Base-by-base conservation (phyloP, 352 stramenopile species). In the Phytophthora tentaculata region DNA sequence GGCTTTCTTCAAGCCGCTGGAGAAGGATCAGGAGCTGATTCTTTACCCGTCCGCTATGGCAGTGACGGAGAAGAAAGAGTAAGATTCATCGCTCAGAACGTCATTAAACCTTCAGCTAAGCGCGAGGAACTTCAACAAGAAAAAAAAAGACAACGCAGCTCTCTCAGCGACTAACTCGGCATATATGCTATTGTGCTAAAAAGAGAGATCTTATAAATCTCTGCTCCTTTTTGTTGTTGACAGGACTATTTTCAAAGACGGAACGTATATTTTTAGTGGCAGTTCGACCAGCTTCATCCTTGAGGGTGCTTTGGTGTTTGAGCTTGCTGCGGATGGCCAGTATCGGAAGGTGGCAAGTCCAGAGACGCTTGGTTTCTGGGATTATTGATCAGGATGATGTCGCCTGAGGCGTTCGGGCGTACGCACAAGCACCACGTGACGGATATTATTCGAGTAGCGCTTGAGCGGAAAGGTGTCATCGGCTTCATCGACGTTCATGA, bases 401-500 rank as follows among this genome's bases (percentile, higher is more conserved):
- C 82, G 19, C 82, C 82, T 14, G 78, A 86, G 12, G 63, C 68
- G 43, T 83, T 90, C 56, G 68, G 20, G 5, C 67, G 73, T 37
- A 74, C 63, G 8, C 74, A 86, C 58, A 84, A 79, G 58, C 76
- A 80, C 10, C 74, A 83, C 28, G 69, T 77, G 55, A 77, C 76
- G 8, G 83, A 94, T 56, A 71, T 92, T 14, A 72, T 94, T 13
- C 79, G 86, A 23, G 76, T 94, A 39, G 63, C 86, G 12, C 71
- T 94, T 20, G 86, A 94, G 61, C 70, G 66, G 9, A 70, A 73
- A 51, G 83, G 84, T 28, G 72, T 92, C 45, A 83, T 94, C 57
- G 86, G 86, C 35, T 94, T 92, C 47, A 94, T 94, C 44, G 76
- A 92, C 50, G 80, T 89, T 39, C 67, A 88, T 44, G 80, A 90